Evolutionary conservation across 106 monocot species (phyloP).

Genomic region (Posidonia australis): DNA sequence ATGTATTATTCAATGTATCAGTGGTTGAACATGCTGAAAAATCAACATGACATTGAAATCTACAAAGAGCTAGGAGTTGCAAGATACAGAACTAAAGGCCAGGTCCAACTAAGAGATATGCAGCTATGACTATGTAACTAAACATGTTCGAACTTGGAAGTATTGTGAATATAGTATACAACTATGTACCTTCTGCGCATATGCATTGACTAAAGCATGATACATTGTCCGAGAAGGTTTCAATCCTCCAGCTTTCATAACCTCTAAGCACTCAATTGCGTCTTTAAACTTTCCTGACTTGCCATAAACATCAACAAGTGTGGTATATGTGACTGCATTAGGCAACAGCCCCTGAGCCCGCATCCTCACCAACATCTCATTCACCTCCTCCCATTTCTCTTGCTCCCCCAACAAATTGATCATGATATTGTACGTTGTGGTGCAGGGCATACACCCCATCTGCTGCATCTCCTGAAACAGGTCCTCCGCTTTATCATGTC

Average conservation of each 20-base stretch:
- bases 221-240: slow-evolving; percentile 80
- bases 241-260: slow-evolving; percentile 62
- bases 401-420: slow-evolving; percentile 74
- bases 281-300: slow-evolving; percentile 80
- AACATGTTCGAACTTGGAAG: too few relatives aligned
- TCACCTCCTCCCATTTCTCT: slow-evolving; percentile 59
- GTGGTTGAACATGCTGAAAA: too few relatives aligned
- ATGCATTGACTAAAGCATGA: slow-evolving; percentile 89
- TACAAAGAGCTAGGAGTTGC: too few relatives aligned
- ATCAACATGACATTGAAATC: too few relatives aligned
- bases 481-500: slow-evolving; percentile 50
- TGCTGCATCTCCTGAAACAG: slow-evolving; percentile 68
- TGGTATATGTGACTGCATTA: slow-evolving; percentile 87
- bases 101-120: background rate
- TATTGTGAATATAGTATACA: too few relatives aligned
- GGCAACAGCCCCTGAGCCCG: slow-evolving; percentile 51
- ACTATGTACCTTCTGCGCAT: slow-evolving; percentile 70
- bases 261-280: slow-evolving; percentile 70
- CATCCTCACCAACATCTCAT: slow-evolving; percentile 47
- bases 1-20: too few relatives aligned
- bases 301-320: slow-evolving; percentile 87
- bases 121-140: background rate
- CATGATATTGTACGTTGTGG: slow-evolving; percentile 82
- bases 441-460: slow-evolving; percentile 43
- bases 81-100: too few relatives aligned